Evolutionary conservation across 176 grass and related monocot genomes (phyloP), one percentile per base, ranked within the genome.

Genomic region (Typha latifolia): DNA sequence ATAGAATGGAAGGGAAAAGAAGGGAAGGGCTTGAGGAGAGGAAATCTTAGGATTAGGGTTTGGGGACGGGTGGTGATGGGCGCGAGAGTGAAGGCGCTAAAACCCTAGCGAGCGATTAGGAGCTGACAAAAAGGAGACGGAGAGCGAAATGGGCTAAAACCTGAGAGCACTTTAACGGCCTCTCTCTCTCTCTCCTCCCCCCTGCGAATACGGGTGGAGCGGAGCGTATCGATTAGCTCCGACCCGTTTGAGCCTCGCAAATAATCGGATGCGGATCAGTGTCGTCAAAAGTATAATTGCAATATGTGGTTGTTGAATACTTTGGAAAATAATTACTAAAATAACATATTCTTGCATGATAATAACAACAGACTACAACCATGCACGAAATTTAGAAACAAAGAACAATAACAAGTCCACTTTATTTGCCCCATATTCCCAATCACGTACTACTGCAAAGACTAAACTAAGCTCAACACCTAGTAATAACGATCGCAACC

Each of bases 141-240:
- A 22, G 53, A 59, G 53, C 16, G 15, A 59, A 59, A 59, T 59
- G 53, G 53, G 53, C 53, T 59, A 59, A 59, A 59, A 59, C 53
- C 53, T 9, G 8, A 19, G 53, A 22, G 18, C 18, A 21, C 4
- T 59, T 59, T 21, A 59, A 59, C 53, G n/a, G 16, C 53, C 16
- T 59, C 53, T 43, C 53, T 19, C 16, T 21, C 27, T 29, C 27
- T 29, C 27, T 2, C 27, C 3, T 2, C 0, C 27, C 3, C 27
- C 3, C 2, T 2, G 53, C 53, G 10, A 6, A 59, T 11, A 12
- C 53, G 53, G 53, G n/a, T 21, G 53, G 53, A 59, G 3, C 20
- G 53, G 53, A 14, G n/a, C 16, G 18, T 59, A 2, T 8, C 6
- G 53, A 59, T 59, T 59, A 59, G 53, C 0, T 2, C 53, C 16